Evolutionary conservation across 2,329 filamentous ascomycete species (phyloP).

Genomic region (Pyrenophora teres): DNA sequence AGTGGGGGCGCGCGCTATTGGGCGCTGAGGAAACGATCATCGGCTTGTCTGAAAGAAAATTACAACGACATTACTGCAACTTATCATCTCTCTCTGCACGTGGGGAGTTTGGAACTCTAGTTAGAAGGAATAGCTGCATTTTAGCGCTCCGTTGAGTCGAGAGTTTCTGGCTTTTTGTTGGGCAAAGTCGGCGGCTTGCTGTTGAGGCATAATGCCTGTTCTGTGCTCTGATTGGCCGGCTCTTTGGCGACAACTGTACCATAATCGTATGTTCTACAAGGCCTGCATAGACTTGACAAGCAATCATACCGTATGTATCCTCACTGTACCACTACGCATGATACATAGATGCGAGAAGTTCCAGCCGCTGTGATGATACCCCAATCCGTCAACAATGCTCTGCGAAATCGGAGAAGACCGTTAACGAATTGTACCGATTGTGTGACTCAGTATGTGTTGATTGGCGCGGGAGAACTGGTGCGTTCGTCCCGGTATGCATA

Average conservation of each 20-base stretch:
- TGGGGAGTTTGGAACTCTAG: not conserved
- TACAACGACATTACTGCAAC: not conserved
- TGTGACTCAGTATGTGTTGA: conserved; percentile 3
- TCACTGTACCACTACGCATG: not conserved
- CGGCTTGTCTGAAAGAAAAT: not conserved
- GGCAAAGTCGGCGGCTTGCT: conserved; percentile 36
- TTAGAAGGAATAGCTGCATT: not conserved
- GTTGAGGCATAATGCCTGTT: conserved; percentile 22
- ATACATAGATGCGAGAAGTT: not conserved
- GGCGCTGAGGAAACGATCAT: not conserved
- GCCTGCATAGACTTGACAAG: conserved; percentile 25
- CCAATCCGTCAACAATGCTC: not conserved
- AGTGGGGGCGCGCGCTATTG: conserved; percentile 13
- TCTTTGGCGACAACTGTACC: conserved; percentile 22
- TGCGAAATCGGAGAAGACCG: not conserved
- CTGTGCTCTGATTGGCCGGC: conserved; percentile 32
- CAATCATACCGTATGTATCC: conserved; percentile 14
- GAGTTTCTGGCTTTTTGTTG: conserved; percentile 26
- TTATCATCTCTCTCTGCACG: not conserved
- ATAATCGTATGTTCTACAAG: conserved; percentile 34
- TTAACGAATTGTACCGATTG: conserved; percentile 1
- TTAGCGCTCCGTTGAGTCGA: conserved; percentile 25
- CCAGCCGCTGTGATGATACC: not conserved
- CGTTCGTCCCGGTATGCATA: conserved; percentile 31
- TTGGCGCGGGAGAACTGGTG: conserved; percentile 26